Evolutionary conservation across 441 rosid species (phyloP).

Genomic region (Isatis lusitanica): DNA sequence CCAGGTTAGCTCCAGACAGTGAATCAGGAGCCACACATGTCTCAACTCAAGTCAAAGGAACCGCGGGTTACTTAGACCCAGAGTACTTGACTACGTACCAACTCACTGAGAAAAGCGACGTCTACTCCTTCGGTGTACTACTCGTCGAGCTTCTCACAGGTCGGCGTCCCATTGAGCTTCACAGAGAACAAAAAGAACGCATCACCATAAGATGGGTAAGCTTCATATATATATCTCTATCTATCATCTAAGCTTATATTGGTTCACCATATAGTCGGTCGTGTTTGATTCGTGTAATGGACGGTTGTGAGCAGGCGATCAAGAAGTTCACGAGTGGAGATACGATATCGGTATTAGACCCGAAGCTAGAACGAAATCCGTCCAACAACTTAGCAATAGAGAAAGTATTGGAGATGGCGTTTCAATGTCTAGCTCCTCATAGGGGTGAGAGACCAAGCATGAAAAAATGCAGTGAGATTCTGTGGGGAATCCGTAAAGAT

Average conservation of each 20-base stretch:
- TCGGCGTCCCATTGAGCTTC: constrained; percentile 87
- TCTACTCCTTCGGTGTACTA: constrained; percentile 91
- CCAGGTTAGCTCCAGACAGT: constrained; percentile 72
- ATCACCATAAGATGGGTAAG: constrained; percentile 80
- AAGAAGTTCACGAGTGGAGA: constrained; percentile 70
- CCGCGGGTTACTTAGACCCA: constrained; percentile 92
- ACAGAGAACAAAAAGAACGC: constrained; percentile 68
- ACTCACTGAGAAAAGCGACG: constrained; percentile 92
- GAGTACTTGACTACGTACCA: constrained; percentile 88
- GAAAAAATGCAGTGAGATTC: constrained; percentile 82
- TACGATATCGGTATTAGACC: constrained; percentile 62
- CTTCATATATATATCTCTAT: background rate
- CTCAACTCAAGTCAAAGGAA: constrained; percentile 97
- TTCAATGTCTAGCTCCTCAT: constrained; percentile 72
- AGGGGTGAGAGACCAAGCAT: constrained; percentile 78
- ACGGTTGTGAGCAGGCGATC: constrained; percentile 57
- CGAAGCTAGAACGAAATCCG: constrained; percentile 53
- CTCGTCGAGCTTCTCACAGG: constrained; percentile 80
- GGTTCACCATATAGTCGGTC: background rate
- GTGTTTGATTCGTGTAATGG: background rate
- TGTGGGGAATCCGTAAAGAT: constrained; percentile 88
- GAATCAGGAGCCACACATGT: constrained; percentile 92
- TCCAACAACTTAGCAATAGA: constrained; percentile 59
- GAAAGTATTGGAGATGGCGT: constrained; percentile 72
- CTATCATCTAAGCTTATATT: background rate